These are phyloP conservation scores for Royoungia palumana DNA, from an alignment of 768 basidiomycete genomes.

Conservation along the genomic window DNA sequence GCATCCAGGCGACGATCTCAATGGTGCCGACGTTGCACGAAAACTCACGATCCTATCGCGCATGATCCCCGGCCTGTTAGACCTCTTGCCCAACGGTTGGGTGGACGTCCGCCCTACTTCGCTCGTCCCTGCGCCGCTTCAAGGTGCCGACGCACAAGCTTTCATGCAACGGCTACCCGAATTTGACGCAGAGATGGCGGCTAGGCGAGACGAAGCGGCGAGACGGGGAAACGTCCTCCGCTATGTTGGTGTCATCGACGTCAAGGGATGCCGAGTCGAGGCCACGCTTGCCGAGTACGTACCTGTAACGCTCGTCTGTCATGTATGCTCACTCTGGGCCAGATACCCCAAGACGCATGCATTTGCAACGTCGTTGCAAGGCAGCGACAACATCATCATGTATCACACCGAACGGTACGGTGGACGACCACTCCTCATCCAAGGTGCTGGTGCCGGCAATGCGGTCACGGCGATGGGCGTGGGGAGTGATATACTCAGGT, in stretches of 20 bases:
- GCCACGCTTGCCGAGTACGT: constrained; percentile 87
- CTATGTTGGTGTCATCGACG: constrained; percentile 94
- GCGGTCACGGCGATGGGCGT: constrained; percentile 99
- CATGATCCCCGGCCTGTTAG: constrained; percentile 51
- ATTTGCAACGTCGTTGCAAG: constrained; percentile 93
- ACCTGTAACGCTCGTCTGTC: background rate
- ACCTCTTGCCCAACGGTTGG: constrained; percentile 71
- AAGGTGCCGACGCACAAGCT: constrained; percentile 71
- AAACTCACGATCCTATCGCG: constrained; percentile 96
- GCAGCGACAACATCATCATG: constrained; percentile 97
- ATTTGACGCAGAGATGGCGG: constrained; percentile 76
- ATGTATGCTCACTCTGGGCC: constrained; percentile 1
- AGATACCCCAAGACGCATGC: constrained; percentile 90
- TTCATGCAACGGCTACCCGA: constrained; percentile 79
- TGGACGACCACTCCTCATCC: constrained; percentile 84
- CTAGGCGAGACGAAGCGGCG: constrained; percentile 74
- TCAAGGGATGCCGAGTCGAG: constrained; percentile 59
- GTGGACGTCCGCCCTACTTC: constrained; percentile 77
- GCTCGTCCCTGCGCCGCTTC: constrained; percentile 77
- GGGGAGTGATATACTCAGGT: constrained; percentile 75
- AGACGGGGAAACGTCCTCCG: constrained; percentile 81
- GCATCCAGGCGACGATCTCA: constrained; percentile 94
- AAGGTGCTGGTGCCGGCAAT: constrained; percentile 96
- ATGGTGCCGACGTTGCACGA: constrained; percentile 94
- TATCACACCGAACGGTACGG: constrained; percentile 94